phyloP scores from a whole-genome alignment of 768 basidiomycete species.

The Phaeolepiota aurea region DNA sequence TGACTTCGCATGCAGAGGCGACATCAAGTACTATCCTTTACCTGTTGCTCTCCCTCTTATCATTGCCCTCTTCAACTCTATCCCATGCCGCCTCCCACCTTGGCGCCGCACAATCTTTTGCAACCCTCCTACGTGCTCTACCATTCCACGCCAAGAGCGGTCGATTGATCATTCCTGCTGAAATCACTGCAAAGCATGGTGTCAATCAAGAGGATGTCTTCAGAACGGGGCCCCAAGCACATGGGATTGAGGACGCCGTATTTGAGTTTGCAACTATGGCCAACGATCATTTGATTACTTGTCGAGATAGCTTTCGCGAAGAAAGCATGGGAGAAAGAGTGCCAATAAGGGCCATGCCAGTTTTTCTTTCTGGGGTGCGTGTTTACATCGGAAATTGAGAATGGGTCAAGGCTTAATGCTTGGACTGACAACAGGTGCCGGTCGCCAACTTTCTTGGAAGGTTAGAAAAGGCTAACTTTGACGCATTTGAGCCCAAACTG shows the following conservation, averaged over 20 bases:
- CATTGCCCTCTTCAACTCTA: constrained; percentile 40
- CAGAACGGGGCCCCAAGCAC: constrained; percentile 41
- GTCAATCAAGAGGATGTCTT: constrained; percentile 79
- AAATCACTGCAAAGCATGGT: constrained; percentile 70
- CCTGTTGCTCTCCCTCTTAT: constrained; percentile 60
- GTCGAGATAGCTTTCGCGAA: constrained; percentile 58
- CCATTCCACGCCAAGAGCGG: constrained; percentile 71
- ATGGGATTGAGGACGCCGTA: constrained; percentile 68
- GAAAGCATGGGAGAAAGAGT: constrained; percentile 39
- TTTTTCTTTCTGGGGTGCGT: constrained; percentile 69
- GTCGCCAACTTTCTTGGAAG: constrained; percentile 52
- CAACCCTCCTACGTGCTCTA: constrained; percentile 66
- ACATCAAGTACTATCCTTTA: constrained; percentile 77
- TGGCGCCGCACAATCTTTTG: constrained; percentile 63
- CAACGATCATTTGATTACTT: constrained; percentile 72
- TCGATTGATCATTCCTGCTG: constrained; percentile 70
- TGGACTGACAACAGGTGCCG: constrained; percentile 44
- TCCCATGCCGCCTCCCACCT: constrained; percentile 81
- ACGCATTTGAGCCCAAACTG: constrained; percentile 58
- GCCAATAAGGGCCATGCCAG: constrained; percentile 52
- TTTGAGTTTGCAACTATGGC: constrained; percentile 78
- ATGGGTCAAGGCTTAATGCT: constrained; percentile 7
- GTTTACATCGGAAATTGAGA: constrained; percentile 8
- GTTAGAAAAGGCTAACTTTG: constrained; percentile 63
- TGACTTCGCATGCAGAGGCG: constrained; percentile 70